Evolutionary conservation across 495 filamentous ascomycete genomes (phyloP), one percentile per base, ranked within the genome.

Genomic region (Xylaria telfairii): DNA sequence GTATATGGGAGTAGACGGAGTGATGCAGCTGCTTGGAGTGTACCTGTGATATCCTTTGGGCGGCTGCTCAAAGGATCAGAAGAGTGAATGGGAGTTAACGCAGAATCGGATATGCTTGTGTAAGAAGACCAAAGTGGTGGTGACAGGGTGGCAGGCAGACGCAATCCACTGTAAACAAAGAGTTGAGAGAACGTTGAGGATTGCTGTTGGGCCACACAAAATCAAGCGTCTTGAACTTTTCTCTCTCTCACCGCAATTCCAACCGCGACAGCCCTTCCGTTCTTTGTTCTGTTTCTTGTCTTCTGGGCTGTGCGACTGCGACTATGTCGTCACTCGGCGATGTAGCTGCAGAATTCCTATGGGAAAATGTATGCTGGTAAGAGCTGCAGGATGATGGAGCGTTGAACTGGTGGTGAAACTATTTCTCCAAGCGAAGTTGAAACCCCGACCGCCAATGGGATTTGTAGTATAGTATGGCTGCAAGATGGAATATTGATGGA

Each of bases 281-380:
- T 59, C 6, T 53, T 59, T 21, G 6, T n/a, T 32, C 17, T 47
- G 21, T 42, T 28, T 5, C 42, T 51, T 61, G 24, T 34, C 26
- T 68, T 47, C 26, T 56, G 10, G 13, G 32, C 28, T 39, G 53
- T 28, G 39, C 24, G 51, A 67, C 28, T 60, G 54, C 66, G 42
- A 68, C 67, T 68, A 68, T 68, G 67, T 68, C 56, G 67, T 68
- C 67, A 68, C 67, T 68, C 56, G 67, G 67, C 67, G 56, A 68
- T 32, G 44, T 41, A 68, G 67, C 44, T n/a, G 67, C 56, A 68
- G 42, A 57, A 13, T 51, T 12, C 51, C 34, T 39, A 12, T 46
- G 13, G 12, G 21, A 28, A 26, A 37, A 41, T 34, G 30, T 34
- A 62, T 62, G 39, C 13, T 46, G 17, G 24, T 46, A 46, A 44